Evolutionary conservation across 257 asterid genomes (phyloP), one percentile per base, ranked within the genome.

Genomic region (Schizonepeta tenuifolia): DNA sequence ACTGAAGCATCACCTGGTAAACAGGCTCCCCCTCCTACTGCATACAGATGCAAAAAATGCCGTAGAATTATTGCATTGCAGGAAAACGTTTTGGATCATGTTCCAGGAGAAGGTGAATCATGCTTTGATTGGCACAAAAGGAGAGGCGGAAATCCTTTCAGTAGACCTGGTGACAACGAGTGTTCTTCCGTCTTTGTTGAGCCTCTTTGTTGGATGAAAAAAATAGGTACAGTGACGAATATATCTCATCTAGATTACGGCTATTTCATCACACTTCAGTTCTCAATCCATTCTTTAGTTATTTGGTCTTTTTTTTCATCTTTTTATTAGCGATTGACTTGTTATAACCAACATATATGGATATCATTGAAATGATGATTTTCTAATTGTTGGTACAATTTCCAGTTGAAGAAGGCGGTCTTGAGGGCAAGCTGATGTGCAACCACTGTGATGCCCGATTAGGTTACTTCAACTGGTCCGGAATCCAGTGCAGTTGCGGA

Each of bases 401-500:
- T 67, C 43, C 91, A 91, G 99, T 91, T 15, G 88, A 80, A 85
- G 97, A 91, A 76, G 99, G 98, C 64, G 90, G 84, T 44, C 73
- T 91, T 61, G 98, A 91, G 86, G 99, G 98, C 22, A 94, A 91
- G 88, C 92, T 95, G 66, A 4, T 67, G 71, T 95, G 98, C 62
- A 75, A 70, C 47, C 90, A 92, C 59, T 95, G 99, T 57, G 98
- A 90, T 77, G 89, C 92, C 14, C 95, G 98, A 6, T 72, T 95
- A 64, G 99, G 99, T 63, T 86, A 92, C 92, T 95, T 95, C 85
- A 95, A 92, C 85, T 92, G 99, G 97, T 80, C 92, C 0, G 98
- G 99, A 74, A 87, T 95, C 76, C 98, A 95, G 75, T 95, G 99
- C 90, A 92, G 92, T 70, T 95, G 99, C 8, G 97, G 98, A 72